A percentile compares a stretch with the other conserved stretches of the same genome.
Evolutionary conservation across 352 stramenopile genomes (phyloP).

Genomic region (Phytophthora multivora): DNA sequence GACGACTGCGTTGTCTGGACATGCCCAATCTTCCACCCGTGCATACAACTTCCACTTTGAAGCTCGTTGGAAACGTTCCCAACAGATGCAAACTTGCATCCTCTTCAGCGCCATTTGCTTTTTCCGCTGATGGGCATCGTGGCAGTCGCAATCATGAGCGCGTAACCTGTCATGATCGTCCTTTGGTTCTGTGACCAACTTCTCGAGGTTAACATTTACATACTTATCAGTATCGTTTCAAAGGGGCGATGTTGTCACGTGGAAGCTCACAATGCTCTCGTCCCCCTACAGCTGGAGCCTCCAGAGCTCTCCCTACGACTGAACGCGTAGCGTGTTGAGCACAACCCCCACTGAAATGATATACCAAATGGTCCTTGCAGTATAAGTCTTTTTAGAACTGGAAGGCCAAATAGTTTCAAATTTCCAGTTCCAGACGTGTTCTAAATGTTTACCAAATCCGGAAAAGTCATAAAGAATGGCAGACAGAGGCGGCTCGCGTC

Average conservation of each 20-base stretch:
- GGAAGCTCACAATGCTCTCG: conserved; percentile 7
- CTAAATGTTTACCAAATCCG: no score
- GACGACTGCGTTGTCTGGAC: conserved; percentile 10
- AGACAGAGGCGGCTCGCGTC: conserved; percentile 1
- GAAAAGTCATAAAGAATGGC: no score
- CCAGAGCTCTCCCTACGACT: background rate
- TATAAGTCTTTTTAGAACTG: no score
- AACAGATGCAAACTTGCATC: conserved; percentile 16
- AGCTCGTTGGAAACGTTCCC: conserved; percentile 1
- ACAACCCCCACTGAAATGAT: conserved; percentile 14
- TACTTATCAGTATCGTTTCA: background rate
- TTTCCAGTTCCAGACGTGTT: no score
- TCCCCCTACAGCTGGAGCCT: background rate
- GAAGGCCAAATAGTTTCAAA: no score
- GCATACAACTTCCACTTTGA: background rate
- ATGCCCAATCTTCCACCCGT: background rate
- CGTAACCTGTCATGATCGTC: background rate
- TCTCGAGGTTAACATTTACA: background rate
- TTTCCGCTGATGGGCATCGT: conserved; percentile 12
- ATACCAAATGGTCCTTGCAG: no score
- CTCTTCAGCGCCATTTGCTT: conserved; percentile 26
- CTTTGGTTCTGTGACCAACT: no score
- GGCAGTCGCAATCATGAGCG: background rate
- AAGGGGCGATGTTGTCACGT: conserved; percentile 8
- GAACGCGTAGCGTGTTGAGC: background rate